phyloP scores from a whole-genome alignment of 2,329 filamentous ascomycete genomes.

The Cladosporium sp. region DNA sequence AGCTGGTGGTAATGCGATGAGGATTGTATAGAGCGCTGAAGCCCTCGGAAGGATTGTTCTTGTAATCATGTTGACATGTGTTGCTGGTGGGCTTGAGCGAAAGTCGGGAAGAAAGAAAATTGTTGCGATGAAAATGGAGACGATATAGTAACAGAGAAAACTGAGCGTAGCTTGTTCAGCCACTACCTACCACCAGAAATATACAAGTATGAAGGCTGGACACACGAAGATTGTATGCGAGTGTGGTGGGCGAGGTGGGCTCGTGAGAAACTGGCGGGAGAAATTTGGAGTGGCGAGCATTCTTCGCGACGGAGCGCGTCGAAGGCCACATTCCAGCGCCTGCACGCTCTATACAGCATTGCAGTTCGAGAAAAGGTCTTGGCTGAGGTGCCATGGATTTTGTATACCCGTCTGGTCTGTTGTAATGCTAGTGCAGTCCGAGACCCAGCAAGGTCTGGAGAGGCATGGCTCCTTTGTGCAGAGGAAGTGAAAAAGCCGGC shows the following conservation, averaged over 20 bases:
- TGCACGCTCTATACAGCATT: not conserved
- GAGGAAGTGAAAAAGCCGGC: no score
- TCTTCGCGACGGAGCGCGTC: conserved; percentile 6
- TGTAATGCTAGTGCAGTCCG: no score
- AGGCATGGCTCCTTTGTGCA: no score
- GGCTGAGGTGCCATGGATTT: no score
- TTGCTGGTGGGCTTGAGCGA: not conserved
- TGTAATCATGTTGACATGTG: conserved; percentile 15
- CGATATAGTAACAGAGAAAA: not conserved
- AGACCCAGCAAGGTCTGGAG: no score
- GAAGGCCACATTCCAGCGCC: conserved; percentile 4
- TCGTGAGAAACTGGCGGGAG: not conserved
- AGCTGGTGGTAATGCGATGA: conserved; percentile 17
- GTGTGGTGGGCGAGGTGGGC: no score
- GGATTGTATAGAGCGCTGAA: conserved; percentile 15
- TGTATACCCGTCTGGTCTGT: no score
- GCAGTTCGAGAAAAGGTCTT: no score
- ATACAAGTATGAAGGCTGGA: conserved; percentile 2
- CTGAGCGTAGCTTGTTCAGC: conserved; percentile 1
- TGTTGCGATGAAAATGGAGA: not conserved
- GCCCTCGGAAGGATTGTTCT: conserved; percentile 10
- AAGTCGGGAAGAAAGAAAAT: not conserved
- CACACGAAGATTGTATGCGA: not conserved
- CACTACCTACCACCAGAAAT: conserved; percentile 2
- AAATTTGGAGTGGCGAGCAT: conserved; percentile 4